These are phyloP conservation scores for Capsicum pubescens DNA, from an alignment of 257 asterid species.

Conservation along the genomic window DNA sequence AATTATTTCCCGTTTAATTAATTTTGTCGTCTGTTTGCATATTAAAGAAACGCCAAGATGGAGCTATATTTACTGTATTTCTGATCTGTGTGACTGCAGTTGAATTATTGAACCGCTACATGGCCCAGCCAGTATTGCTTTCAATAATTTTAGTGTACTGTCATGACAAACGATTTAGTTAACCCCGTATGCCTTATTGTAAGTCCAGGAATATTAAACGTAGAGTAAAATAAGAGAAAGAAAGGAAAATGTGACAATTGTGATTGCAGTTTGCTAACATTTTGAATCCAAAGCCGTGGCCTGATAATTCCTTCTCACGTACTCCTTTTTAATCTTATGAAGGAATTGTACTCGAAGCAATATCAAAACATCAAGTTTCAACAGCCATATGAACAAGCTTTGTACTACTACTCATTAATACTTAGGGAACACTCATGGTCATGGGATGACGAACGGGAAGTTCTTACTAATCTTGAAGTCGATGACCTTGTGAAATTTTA, in stretches of 20 bases:
- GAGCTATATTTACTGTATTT: slow-evolving; percentile 6
- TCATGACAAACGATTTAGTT: background rate
- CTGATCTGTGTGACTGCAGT: slow-evolving; percentile 4
- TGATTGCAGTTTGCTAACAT: slow-evolving; percentile 6
- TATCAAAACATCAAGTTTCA: slow-evolving; percentile 84
- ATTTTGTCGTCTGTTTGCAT: background rate
- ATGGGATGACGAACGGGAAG: slow-evolving; percentile 77
- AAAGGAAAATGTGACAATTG: slow-evolving; percentile 7
- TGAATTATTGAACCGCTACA: background rate
- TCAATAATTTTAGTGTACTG: background rate
- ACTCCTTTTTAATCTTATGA: background rate
- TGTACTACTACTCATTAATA: slow-evolving; percentile 75
- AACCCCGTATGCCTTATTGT: background rate
- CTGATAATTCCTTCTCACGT: slow-evolving; percentile 14
- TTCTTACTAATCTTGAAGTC: slow-evolving; percentile 71
- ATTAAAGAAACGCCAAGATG: slow-evolving; percentile 10
- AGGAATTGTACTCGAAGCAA: slow-evolving; percentile 79
- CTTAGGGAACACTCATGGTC: slow-evolving; percentile 78
- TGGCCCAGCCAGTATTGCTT: background rate
- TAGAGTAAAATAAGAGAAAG: background rate
- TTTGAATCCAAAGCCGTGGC: background rate
- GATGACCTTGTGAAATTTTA: slow-evolving; percentile 70
- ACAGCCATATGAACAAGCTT: slow-evolving; percentile 96
- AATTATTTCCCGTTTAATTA: background rate
- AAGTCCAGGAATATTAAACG: slow-evolving; percentile 20